phyloP scores from a whole-genome alignment of 2,329 filamentous ascomycete species.

The Penicillium sp. region DNA sequence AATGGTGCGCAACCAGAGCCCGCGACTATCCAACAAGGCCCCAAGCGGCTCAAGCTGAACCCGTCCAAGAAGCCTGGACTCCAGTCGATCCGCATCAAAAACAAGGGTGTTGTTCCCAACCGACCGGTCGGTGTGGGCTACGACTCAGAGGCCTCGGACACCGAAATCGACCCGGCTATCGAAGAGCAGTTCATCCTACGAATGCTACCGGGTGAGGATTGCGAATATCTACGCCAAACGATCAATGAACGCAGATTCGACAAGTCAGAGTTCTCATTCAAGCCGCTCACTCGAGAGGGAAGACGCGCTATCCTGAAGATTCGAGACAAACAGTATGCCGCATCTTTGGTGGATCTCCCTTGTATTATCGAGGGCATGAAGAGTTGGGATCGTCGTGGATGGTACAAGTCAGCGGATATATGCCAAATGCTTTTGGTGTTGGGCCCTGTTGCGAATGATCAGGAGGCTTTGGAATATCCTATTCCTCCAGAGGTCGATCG shows the following conservation, averaged over 20 bases:
- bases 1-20: constrained; percentile 25
- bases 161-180: constrained; percentile 77
- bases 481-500: constrained; percentile 65
- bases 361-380: constrained; percentile 89
- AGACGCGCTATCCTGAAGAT: constrained; percentile 69
- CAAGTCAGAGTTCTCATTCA: constrained; percentile 70
- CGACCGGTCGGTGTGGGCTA: constrained; percentile 81
- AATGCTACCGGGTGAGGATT: constrained; percentile 79
- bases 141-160: constrained; percentile 90
- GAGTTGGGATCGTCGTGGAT: constrained; percentile 81
- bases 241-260: constrained; percentile 76
- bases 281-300: constrained; percentile 65
- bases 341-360: constrained; percentile 73
- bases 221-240: constrained; percentile 71
- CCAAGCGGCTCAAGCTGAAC: constrained; percentile 39
- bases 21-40: constrained; percentile 24
- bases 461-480: constrained; percentile 61
- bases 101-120: constrained; percentile 62
- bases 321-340: constrained; percentile 66
- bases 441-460: constrained; percentile 59
- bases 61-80: constrained; percentile 36
- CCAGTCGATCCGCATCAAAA: constrained; percentile 55
- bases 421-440: constrained; percentile 84
- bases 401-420: constrained; percentile 84
- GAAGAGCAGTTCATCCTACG: constrained; percentile 87